A percentile compares a stretch with the other conserved stretches of the same genome.
Conservation (phyloP, 768 basidiomycete species). For the Paxillus involutus region DNA sequence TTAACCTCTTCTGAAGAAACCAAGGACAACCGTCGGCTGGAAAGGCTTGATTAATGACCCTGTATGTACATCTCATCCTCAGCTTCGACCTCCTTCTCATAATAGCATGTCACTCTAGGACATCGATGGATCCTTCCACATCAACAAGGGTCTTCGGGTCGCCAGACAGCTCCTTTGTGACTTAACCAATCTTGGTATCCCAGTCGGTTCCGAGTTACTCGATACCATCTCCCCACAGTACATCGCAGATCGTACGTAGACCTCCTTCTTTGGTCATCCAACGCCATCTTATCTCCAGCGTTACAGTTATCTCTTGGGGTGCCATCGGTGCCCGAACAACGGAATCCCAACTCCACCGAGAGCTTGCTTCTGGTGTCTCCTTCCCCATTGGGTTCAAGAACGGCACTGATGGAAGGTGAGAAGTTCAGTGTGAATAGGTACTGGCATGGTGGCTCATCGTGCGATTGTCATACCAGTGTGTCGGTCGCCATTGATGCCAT, state of each 20-base stretch:
- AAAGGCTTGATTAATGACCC: conserved; percentile 96
- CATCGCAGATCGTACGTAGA: conserved; percentile 66
- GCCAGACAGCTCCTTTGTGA: conserved; percentile 90
- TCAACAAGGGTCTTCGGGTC: conserved; percentile 93
- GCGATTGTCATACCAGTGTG: conserved; percentile 43
- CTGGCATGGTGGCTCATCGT: neutral
- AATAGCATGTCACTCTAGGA: conserved; percentile 36
- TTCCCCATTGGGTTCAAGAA: conserved; percentile 99
- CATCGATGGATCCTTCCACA: conserved; percentile 90
- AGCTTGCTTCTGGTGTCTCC: conserved; percentile 92
- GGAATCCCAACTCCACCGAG: conserved; percentile 95
- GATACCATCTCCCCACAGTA: conserved; percentile 85
- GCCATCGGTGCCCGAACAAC: conserved; percentile 98
- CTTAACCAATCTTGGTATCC: conserved; percentile 84
- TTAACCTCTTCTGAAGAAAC: conserved; percentile 60
- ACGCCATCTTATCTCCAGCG: neutral
- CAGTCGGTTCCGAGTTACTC: conserved; percentile 92
- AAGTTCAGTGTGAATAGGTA: neutral
- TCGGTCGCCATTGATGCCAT: conserved; percentile 95
- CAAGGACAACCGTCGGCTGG: conserved; percentile 96
- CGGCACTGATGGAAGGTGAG: conserved; percentile 89
- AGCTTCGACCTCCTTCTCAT: neutral
- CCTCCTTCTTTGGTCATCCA: neutral
- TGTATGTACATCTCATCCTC: conserved; percentile 10
- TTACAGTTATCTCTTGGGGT: conserved; percentile 79